A percentile compares a stretch with the other conserved stretches of the same genome.
Conservation (phyloP, 306 rosid genomes). For the Trichosanthes truncata region DNA sequence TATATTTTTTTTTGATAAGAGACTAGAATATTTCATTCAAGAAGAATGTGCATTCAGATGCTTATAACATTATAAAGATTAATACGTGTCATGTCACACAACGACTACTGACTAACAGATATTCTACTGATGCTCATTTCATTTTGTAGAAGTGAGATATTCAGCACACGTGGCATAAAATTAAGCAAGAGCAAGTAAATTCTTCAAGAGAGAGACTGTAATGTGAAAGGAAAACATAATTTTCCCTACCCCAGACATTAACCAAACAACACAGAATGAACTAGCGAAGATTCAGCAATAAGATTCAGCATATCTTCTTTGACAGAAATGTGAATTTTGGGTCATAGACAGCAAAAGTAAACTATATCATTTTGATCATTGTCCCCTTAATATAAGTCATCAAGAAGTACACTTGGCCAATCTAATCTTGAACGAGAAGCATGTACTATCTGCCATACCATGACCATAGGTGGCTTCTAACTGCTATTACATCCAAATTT, state of each 20-base stretch:
- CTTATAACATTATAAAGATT: background rate
- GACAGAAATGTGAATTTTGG: background rate
- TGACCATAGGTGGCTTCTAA: background rate
- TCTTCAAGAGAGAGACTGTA: background rate
- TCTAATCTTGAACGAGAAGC: background rate
- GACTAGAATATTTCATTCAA: too few species aligned
- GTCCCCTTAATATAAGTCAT: background rate
- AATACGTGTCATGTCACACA: background rate
- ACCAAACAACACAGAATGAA: background rate
- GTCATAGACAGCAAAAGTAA: background rate
- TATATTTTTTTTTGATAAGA: too few species aligned
- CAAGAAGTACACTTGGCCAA: background rate
- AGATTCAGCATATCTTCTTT: background rate
- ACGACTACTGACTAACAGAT: background rate
- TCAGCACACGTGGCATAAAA: background rate
- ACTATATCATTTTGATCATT: background rate
- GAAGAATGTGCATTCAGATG: background rate
- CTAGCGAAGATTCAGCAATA: background rate
- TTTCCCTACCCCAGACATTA: background rate
- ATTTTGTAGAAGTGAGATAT: background rate
- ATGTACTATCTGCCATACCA: background rate
- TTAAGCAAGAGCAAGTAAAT: background rate
- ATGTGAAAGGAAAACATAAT: background rate
- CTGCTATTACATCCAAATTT: background rate
- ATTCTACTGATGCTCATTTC: background rate